Percentiles rank a stretch among this genome's conserved stretches.
Conservation (phyloP, 148 eudicot species). For the Arbutus unedo region DNA sequence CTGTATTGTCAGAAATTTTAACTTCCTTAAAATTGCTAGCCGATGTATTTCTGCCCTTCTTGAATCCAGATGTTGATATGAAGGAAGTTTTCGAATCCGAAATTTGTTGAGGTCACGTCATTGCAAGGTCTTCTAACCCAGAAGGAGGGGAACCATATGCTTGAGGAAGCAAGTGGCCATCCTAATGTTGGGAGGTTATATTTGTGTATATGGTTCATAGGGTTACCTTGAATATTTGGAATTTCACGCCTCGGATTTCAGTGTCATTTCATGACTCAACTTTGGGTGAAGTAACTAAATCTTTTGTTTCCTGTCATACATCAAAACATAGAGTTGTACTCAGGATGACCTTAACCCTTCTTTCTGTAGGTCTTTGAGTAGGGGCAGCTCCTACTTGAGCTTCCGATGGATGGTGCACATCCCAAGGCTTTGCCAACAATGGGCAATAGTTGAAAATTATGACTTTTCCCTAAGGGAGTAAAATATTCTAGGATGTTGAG, state of each 20-base stretch:
- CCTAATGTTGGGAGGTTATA: background rate
- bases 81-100: background rate
- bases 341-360: background rate
- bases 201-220: background rate
- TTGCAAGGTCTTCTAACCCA: background rate
- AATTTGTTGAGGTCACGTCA: background rate
- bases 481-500: background rate
- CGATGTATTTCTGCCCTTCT: background rate
- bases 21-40: too few relatives aligned
- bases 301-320: background rate
- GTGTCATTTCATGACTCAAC: background rate
- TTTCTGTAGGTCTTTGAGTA: background rate
- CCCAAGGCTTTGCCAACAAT: background rate
- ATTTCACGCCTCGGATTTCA: background rate
- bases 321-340: background rate
- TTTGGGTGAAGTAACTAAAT: background rate
- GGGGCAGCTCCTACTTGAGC: background rate
- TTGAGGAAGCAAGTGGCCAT: background rate
- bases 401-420: background rate
- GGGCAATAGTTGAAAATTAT: background rate
- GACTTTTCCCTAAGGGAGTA: background rate
- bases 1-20: too few relatives aligned
- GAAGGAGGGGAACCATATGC: background rate
- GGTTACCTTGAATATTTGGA: too few relatives aligned
- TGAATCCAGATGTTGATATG: background rate